Evolutionary conservation across 192 early-diverging fungal species (phyloP).

Genomic region (Coemansia sp.): DNA sequence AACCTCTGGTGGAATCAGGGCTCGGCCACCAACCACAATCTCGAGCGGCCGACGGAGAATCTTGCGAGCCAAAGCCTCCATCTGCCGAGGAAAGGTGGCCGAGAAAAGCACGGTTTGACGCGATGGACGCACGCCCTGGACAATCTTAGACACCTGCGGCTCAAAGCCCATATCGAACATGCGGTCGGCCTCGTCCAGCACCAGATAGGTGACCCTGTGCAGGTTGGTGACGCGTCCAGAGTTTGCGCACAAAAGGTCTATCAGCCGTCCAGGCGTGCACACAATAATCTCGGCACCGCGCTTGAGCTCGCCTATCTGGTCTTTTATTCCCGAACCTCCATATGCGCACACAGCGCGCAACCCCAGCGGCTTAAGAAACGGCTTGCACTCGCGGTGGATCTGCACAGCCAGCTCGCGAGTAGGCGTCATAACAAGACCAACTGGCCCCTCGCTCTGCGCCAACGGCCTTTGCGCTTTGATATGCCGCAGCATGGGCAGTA

Average conservation of each 20-base stretch:
- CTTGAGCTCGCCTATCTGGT: conserved; percentile 87
- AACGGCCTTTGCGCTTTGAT: conserved; percentile 86
- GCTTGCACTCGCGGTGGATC: conserved; percentile 90
- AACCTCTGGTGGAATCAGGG: conserved; percentile 85
- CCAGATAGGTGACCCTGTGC: conserved; percentile 87
- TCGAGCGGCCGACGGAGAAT: conserved; percentile 87
- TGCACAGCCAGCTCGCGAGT: conserved; percentile 92
- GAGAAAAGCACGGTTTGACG: conserved; percentile 91
- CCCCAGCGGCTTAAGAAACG: conserved; percentile 84
- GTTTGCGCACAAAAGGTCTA: conserved; percentile 85
- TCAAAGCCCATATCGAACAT: conserved; percentile 99
- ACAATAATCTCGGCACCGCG: conserved; percentile 89
- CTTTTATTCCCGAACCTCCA: conserved; percentile 84
- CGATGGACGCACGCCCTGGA: conserved; percentile 84
- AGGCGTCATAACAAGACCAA: conserved; percentile 87
- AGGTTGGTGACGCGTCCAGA: conserved; percentile 86
- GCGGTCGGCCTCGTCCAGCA: conserved; percentile 94
- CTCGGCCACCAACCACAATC: conserved; percentile 92
- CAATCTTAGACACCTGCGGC: conserved; percentile 95
- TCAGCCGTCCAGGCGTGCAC: conserved; percentile 89
- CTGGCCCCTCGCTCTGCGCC: conserved; percentile 77
- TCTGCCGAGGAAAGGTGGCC: conserved; percentile 93
- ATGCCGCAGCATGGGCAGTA: conserved; percentile 93
- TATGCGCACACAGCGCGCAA: conserved; percentile 87
- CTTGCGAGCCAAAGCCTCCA: conserved; percentile 94